phyloP scores from a whole-genome alignment of 108 stramenopile genomes.

The Cyclotella kingstonii region DNA sequence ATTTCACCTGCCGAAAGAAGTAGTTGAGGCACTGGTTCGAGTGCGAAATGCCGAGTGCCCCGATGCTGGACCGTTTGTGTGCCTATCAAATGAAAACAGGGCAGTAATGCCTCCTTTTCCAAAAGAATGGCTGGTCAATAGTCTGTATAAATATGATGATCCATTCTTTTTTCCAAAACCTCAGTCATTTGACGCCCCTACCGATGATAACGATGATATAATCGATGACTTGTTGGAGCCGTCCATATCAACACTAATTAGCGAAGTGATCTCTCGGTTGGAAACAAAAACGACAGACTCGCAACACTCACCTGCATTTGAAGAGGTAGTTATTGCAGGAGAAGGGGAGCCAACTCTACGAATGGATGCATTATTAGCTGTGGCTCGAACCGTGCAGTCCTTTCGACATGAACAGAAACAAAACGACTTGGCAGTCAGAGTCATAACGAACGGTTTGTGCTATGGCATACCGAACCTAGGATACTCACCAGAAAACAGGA shows the following conservation, averaged over 20 bases:
- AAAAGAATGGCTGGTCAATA: not conserved
- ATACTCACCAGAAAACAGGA: constrained; percentile 22
- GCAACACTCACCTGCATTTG: no score
- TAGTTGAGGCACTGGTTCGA: constrained; percentile 48
- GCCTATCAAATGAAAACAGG: constrained; percentile 12
- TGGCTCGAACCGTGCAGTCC: constrained; percentile 17
- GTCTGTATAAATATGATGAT: not conserved
- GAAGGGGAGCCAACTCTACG: constrained; percentile 78
- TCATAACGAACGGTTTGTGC: constrained; percentile 39
- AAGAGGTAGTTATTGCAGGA: constrained; percentile 64
- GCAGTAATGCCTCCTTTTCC: constrained; percentile 7
- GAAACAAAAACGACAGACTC: no score
- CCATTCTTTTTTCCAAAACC: not conserved
- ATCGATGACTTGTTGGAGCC: constrained; percentile 34
- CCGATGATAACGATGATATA: not conserved
- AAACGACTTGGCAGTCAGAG: constrained; percentile 6
- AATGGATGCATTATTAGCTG: constrained; percentile 50
- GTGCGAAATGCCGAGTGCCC: constrained; percentile 54
- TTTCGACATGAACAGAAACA: not conserved
- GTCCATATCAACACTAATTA: constrained; percentile 33
- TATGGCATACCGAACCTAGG: constrained; percentile 32
- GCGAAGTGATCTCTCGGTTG: constrained; percentile 34
- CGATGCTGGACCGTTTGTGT: constrained; percentile 1
- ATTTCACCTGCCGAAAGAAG: constrained; percentile 49
- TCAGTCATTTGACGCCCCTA: no score